Evolutionary conservation across 306 rosid species (phyloP), one percentile per base, ranked within the genome.

Genomic region (Elaeagnus macrophylla): DNA sequence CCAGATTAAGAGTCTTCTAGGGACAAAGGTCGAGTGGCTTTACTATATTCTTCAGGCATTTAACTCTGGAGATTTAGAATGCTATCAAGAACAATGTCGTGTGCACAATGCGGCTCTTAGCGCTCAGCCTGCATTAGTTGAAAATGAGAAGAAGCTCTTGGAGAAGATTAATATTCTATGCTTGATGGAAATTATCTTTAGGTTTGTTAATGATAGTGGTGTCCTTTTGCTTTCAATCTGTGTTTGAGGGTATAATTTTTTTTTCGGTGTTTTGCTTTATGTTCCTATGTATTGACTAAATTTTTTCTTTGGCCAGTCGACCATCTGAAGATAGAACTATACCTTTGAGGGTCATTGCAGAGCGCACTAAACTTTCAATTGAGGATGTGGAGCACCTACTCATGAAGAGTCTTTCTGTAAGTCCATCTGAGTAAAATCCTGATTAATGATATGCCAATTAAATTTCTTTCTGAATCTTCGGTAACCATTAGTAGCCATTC

Each of bases 21-120:
- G 88, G 69, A 82, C 96, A 67, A 88, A 93, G 83, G 99, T 93
- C 59, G 96, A 93, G 79, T 93, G 99, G 99, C 99, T 93, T 51
- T 93, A 88, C 85, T 88, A 84, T 59, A 93, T 93, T 64, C 80
- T 93, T 68, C 84, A 93, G 83, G 96, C 95, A 17, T 93, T 93
- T 71, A 93, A 93, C 76, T 67, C 88, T 60, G 99, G 99, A 47
- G 95, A 93, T 77, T 76, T 93, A 72, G 83, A 67, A 48, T 70
- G 95, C 57, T 93, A 93, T 78, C 96, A 93, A 80, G 96, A 93
- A 68, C 64, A 88, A 58, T 93, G 99, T 53, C 86, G 54, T 48
- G 94, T 93, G 56, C 96, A 93, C 74, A 88, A 81, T 79, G 71
- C 81, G 77, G 86, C 99, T 69, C 62, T 93, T 62, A 83, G 90